Base-by-base conservation (phyloP, 1,139 yeast genomes). In the Lodderomyces jiufengensis region DNA sequence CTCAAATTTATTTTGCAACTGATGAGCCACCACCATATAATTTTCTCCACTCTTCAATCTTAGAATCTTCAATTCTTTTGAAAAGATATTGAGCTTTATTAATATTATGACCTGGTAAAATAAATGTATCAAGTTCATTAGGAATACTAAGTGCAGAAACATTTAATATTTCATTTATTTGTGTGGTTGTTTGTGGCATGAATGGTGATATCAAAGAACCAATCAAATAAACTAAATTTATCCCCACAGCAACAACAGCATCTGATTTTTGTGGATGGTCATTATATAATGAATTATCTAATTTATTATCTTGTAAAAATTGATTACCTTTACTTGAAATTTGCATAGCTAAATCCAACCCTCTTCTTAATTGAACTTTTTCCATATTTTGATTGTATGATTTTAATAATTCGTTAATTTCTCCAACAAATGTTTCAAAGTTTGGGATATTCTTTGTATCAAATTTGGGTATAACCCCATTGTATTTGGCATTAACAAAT, bases 291-390 rank as follows among this genome's bases (percentile, higher is more conserved):
- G 85, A 72, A 71, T 92, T 92, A 63, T 90, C 97, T 52, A 92
- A 75, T 65, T 88, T 90, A 70, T 90, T 88, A 38, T 90, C 97
- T 67, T 92, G 99, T 59, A 92, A 74, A 71, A 90, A 94, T 60
- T 74, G 84, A 63, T 92, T 92, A 61, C 98, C 98, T 54, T 96
- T 80, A 21, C 95, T 79, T 41, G 96, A 84, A 40, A 94, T 70
- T 28, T 85, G 75, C 97, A 92, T 87, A 44, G 95, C 95, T 31
- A 80, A 61, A 61, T 90, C 97, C 47, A 92, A 72, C 57, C 96
- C 97, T 54, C 78, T 82, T 63, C 97, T 83, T 55, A 87, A 76
- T 55, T 80, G 85, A 35, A 80, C 87, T 13, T 73, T 72, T 58
- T 87, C 96, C 85, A 90, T 76, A 49, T 78, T 80, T 18, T 73